Conservation (phyloP, 2,329 filamentous ascomycete genomes). For the Cordyceps sp. region DNA sequence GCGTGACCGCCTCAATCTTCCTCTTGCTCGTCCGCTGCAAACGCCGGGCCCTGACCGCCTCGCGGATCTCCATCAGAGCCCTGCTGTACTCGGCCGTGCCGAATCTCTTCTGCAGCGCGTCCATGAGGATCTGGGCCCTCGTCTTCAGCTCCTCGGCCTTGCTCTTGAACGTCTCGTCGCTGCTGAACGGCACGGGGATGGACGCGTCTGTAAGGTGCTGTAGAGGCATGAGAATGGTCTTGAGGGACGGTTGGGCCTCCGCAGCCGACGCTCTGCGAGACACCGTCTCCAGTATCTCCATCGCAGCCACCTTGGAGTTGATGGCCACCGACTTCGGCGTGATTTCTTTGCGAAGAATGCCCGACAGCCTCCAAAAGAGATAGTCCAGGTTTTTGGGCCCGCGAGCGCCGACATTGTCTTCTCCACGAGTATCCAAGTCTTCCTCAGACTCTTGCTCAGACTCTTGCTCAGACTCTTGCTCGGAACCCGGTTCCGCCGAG, state of each 20-base stretch:
- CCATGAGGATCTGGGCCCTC: conserved; percentile 62
- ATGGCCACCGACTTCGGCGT: conserved; percentile 46
- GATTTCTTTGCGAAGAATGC: conserved; percentile 62
- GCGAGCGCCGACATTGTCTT: conserved; percentile 25
- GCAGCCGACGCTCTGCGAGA: conserved; percentile 41
- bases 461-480: conserved; percentile 19
- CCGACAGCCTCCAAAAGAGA: conserved; percentile 63
- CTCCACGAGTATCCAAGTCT: conserved; percentile 26
- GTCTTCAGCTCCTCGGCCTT: conserved; percentile 55
- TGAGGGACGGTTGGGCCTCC: conserved; percentile 45
- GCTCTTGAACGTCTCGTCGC: conserved; percentile 51
- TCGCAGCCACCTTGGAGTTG: conserved; percentile 56
- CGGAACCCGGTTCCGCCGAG: conserved; percentile 20
- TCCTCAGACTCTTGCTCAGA: conserved; percentile 15
- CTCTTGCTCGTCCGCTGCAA: conserved; percentile 68
- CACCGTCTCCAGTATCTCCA: conserved; percentile 59
- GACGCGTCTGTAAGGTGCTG: conserved; percentile 72
- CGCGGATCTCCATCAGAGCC: conserved; percentile 55
- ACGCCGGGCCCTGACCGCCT: conserved; percentile 53
- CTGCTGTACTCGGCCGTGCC: conserved; percentile 68
- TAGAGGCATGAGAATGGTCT: conserved; percentile 42
- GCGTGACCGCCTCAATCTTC: conserved; percentile 70
- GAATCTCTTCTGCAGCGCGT: conserved; percentile 67
- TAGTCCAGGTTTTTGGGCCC: conserved; percentile 40
- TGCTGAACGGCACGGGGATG: conserved; percentile 54